These are phyloP conservation scores for Sporothrix brasiliensis DNA, from an alignment of 2,329 filamentous ascomycete species.

Conservation along the genomic window DNA sequence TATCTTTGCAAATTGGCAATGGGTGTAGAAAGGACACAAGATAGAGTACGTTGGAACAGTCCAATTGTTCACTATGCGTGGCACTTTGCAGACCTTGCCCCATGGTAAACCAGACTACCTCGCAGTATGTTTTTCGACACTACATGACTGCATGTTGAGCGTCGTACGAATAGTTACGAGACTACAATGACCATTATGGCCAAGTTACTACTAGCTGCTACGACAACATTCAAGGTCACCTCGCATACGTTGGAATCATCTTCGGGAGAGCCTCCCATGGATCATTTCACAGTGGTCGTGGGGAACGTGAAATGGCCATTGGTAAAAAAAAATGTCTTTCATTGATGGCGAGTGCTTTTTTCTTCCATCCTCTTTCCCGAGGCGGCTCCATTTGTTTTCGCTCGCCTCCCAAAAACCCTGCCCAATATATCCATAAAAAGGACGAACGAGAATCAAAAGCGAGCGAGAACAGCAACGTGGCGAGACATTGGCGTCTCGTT, in stretches of 20 bases:
- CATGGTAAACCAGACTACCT: no score
- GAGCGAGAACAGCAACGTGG: neutral
- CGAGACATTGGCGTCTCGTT: constrained; percentile 23
- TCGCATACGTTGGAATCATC: constrained; percentile 42
- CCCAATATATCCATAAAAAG: constrained; percentile 34
- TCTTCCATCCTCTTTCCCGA: constrained; percentile 30
- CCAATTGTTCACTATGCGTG: no score
- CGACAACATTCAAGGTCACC: neutral
- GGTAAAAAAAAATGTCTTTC: constrained; percentile 44
- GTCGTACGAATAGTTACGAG: neutral
- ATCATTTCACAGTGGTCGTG: constrained; percentile 64
- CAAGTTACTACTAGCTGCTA: neutral
- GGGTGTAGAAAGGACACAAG: no score
- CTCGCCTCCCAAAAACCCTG: constrained; percentile 32
- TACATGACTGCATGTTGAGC: neutral
- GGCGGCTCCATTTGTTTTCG: constrained; percentile 20
- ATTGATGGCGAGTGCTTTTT: constrained; percentile 44
- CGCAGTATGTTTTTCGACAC: no score
- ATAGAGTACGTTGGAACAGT: no score
- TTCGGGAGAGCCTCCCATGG: constrained; percentile 78
- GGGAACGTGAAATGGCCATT: constrained; percentile 70
- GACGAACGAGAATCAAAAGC: constrained; percentile 15
- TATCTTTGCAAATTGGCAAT: no score
- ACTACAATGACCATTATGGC: neutral
- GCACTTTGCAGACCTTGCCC: no score